A percentile compares a stretch with the other conserved stretches of the same genome.
These are phyloP conservation scores for Astragalus glycyphyllos DNA, from an alignment of 306 rosid genomes.

Conservation along the genomic window DNA sequence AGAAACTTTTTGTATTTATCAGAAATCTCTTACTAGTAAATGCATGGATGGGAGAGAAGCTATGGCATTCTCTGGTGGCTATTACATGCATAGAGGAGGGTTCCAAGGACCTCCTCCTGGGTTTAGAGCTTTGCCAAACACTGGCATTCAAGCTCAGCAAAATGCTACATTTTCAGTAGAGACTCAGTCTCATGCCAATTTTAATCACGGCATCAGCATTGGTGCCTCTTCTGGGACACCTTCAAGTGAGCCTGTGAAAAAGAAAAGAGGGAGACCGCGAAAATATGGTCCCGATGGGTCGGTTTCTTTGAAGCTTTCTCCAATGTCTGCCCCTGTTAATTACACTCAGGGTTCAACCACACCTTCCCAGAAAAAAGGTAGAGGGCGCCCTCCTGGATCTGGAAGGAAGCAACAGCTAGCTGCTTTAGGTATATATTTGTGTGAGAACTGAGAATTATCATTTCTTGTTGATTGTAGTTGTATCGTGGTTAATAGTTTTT, in stretches of 20 bases:
- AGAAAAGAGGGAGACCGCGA: conserved; percentile 96
- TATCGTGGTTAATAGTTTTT: not conserved
- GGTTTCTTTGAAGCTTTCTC: conserved; percentile 76
- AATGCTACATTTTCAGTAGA: conserved; percentile 67
- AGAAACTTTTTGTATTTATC: conserved; percentile 28
- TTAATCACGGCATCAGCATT: conserved; percentile 59
- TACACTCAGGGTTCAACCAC: conserved; percentile 60
- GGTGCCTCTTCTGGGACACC: conserved; percentile 57
- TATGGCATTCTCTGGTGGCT: conserved; percentile 88
- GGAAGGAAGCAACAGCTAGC: conserved; percentile 95
- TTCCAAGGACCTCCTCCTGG: conserved; percentile 75
- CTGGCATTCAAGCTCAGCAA: conserved; percentile 62
- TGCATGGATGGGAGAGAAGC: conserved; percentile 99
- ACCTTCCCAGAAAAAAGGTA: conserved; percentile 52
- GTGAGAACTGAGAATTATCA: not conserved
- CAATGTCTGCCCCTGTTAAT: conserved; percentile 67
- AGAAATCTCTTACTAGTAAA: conserved; percentile 54
- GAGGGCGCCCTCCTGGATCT: conserved; percentile 92
- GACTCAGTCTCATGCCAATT: conserved; percentile 55
- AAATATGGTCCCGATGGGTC: conserved; percentile 87
- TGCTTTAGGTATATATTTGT: conserved; percentile 68
- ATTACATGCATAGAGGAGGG: conserved; percentile 85
- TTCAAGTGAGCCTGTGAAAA: conserved; percentile 78
- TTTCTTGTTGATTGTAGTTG: conserved; percentile 32
- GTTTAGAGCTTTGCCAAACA: conserved; percentile 69